These are phyloP conservation scores for Cadophora gregata DNA, from an alignment of 2,329 filamentous ascomycete species.

Conservation along the genomic window DNA sequence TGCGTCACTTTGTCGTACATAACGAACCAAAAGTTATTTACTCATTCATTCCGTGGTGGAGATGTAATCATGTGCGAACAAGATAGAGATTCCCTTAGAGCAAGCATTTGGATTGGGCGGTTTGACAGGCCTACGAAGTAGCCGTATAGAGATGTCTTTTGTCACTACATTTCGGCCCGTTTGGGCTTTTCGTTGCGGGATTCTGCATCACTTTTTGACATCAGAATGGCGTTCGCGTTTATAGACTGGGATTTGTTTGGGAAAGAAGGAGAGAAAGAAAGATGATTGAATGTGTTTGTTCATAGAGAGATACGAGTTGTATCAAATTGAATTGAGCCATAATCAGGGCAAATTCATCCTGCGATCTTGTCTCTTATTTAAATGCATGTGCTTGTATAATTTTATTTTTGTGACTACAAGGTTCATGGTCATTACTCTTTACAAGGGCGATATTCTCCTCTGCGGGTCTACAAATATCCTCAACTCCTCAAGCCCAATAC, in stretches of 20 bases:
- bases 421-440: no score
- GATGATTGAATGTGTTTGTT: neutral
- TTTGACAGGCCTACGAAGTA: slow-evolving; percentile 10
- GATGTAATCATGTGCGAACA: slow-evolving; percentile 32
- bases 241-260: slow-evolving; percentile 26
- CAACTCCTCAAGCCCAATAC: neutral
- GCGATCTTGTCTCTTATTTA: neutral
- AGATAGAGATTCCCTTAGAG: slow-evolving; percentile 28
- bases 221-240: slow-evolving; percentile 30
- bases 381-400: neutral
- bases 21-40: slow-evolving; percentile 13
- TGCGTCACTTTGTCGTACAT: neutral
- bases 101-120: slow-evolving; percentile 29
- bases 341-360: neutral
- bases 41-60: slow-evolving; percentile 13
- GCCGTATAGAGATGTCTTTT: slow-evolving; percentile 9
- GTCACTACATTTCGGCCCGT: neutral
- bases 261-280: slow-evolving; percentile 4
- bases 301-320: slow-evolving; percentile 1
- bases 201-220: slow-evolving; percentile 4
- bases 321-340: neutral
- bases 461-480: no score
- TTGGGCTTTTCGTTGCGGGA: slow-evolving; percentile 6
- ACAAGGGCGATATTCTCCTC: no score
- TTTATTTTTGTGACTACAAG: no score